Evolutionary conservation across 23 red algal genomes (phyloP).

Genomic region (Gracilaria vermiculophylla): DNA sequence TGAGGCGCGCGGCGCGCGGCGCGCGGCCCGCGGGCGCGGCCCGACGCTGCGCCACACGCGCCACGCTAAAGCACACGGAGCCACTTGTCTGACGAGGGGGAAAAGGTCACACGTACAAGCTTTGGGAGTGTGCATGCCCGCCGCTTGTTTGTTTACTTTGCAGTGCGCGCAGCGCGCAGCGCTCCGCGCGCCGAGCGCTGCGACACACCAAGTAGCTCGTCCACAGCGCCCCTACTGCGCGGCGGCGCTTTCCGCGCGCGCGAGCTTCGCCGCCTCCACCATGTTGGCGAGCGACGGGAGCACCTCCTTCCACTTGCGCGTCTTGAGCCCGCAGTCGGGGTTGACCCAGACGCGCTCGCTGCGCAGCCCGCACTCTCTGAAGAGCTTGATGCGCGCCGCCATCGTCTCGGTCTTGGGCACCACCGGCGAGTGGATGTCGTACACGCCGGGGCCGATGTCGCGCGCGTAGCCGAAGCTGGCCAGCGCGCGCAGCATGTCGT

Average conservation of each 20-base stretch:
- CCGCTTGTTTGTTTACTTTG: too few species aligned
- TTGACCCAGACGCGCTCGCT: conserved; percentile 80
- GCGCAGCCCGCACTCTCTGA: conserved; percentile 44
- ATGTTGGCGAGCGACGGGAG: conserved; percentile 80
- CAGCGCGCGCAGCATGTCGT: conserved; percentile 75
- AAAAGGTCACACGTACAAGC: too few species aligned
- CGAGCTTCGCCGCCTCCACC: conserved; percentile 67
- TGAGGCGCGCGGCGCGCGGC: background rate
- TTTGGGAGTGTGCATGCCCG: too few species aligned
- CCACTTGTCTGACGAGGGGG: too few species aligned
- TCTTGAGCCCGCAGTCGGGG: conserved; percentile 94
- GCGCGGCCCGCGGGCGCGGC: too few species aligned
- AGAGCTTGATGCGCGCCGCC: conserved; percentile 34
- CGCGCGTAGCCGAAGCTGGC: conserved; percentile 69
- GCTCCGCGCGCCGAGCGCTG: too few species aligned
- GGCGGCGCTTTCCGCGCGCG: conserved; percentile 15
- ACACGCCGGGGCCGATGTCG: conserved; percentile 90
- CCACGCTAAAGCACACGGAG: too few species aligned
- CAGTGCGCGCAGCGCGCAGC: too few species aligned
- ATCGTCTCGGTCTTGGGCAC: conserved; percentile 65
- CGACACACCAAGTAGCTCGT: too few species aligned
- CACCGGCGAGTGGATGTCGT: conserved; percentile 87
- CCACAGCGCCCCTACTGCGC: background rate
- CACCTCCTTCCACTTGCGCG: conserved; percentile 73
- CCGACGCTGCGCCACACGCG: too few species aligned